Base-by-base conservation (phyloP, 805 yeast species). In the Pichia insulana region DNA sequence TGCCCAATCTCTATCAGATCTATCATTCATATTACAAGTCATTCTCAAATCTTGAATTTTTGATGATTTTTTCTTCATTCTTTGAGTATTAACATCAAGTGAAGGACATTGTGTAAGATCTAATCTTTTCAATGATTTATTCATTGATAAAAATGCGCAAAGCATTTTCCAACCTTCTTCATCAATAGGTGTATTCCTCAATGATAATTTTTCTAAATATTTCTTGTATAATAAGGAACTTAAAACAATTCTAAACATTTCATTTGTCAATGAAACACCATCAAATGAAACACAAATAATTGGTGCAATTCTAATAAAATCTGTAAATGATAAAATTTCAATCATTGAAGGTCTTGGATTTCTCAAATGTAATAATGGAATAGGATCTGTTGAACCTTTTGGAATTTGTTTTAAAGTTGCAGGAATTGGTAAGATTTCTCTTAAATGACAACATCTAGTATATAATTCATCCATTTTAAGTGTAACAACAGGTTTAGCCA, bases 371-470 rank as follows among this genome's bases (percentile, higher is more conserved):
- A 89, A 59, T 3, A 75, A 57, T 6, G 85, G 78, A 19, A 89
- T 60, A 4, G 96, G 95, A 1, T 84, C 79, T 36, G 80, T 72
- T 25, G 87, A 78, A 18, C 83, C 86, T 54, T 78, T 79, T 1
- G 85, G 84, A 47, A 89, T 71, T 57, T 86, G 95, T 54, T 83
- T 82, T 51, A 85, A 56, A 7, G 90, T 87, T 2, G 95, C 90
- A 3, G 95, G 90, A 39, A 89, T 89, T 2, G 97, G 97, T 47
- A 89, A 61, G 44, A 89, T 89, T 55, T 89, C 97, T 42, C 97
- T 69, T 45, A 89, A 66, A 60, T 89, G 97, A 58, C 97, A 89
- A 60, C 97, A 90, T 50, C 97, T 69, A 1, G 96, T 86, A 62
- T 89, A 89, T 55, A 90, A 69, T 36, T 78, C 72, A 52, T 86